Conservation (phyloP, 768 basidiomycete species). For the Leccinum subtestaceum region DNA sequence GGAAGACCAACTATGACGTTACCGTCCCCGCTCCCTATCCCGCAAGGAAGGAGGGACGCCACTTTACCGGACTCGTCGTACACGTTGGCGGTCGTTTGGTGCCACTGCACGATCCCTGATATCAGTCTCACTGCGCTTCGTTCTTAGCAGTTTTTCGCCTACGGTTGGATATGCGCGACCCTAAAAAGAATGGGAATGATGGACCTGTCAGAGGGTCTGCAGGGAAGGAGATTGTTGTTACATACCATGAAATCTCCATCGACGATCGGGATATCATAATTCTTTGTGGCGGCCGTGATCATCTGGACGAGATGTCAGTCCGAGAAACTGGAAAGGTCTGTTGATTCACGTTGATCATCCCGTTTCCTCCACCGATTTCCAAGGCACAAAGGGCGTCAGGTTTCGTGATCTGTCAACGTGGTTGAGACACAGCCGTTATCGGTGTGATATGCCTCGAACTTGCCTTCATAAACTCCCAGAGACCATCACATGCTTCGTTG, state of each 20-base stretch:
- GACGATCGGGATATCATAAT: constrained; percentile 39
- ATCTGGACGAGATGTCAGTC: constrained; percentile 27
- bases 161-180: constrained; percentile 38
- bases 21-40: constrained; percentile 38
- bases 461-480: constrained; percentile 31
- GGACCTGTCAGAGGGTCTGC: not conserved
- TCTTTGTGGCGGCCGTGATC: constrained; percentile 34
- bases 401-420: constrained; percentile 26
- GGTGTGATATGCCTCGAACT: not conserved
- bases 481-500: constrained; percentile 31
- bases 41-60: constrained; percentile 31
- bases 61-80: constrained; percentile 27
- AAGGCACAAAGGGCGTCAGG: constrained; percentile 35
- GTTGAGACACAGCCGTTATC: constrained; percentile 4
- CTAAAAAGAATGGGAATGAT: constrained; percentile 12
- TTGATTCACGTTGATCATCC: constrained; percentile 39
- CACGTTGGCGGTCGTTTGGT: constrained; percentile 33
- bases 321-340: constrained; percentile 1
- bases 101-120: constrained; percentile 17
- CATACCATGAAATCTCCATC: constrained; percentile 46
- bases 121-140: constrained; percentile 4
- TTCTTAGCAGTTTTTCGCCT: constrained; percentile 8
- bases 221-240: not conserved
- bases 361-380: constrained; percentile 46
- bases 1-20: constrained; percentile 30